Evolutionary conservation across 2,329 filamentous ascomycete species (phyloP), one percentile per base, ranked within the genome.

Genomic region (Colletotrichum camelliae): DNA sequence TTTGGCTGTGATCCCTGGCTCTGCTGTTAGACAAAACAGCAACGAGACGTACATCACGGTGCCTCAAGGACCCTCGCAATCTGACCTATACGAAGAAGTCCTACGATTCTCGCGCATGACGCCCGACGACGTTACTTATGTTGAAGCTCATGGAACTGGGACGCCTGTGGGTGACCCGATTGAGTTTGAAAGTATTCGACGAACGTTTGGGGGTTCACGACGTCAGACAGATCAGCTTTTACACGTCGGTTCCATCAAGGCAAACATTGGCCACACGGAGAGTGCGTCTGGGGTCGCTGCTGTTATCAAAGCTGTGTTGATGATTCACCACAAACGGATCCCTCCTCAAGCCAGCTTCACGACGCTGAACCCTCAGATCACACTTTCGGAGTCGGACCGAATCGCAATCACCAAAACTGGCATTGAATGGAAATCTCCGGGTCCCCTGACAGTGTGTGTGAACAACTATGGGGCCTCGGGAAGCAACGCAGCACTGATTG

Each of bases 171-270:
- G 88, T 2, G 88, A 89, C 75, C 61, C 70, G 4, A 43, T 67
- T 37, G 70, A 72, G 24, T 88, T 90, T 55, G 88, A 89, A 58
- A 88, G 89, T 72, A 84, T 92, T 52, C 88, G 91, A 78, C 89
- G 91, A 3, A 86, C 90, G 76, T 55, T 67, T 55, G 43, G 39
- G 7, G 39, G 43, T 55, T 29, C 12, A 6, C 55, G 27, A 16
- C 55, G 21, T 37, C 21, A 33, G 27, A 21, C 27, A 12, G 29
- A 35, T 5, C 39, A 27, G 10, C 27, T 29, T 9, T 33, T 73
- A 9, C 52, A 61, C n/a, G 13, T 75, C 4, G 37, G 72, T 5
- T 75, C 72, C 24, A 58, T 75, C 58, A 75, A 75, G 9, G 72
- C 31, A n/a, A 89, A 91, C 72, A 88, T 94, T 75, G 88, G 87